phyloP scores from a whole-genome alignment of 2,329 filamentous ascomycete species.

The Aspergillus hiratsukae region DNA sequence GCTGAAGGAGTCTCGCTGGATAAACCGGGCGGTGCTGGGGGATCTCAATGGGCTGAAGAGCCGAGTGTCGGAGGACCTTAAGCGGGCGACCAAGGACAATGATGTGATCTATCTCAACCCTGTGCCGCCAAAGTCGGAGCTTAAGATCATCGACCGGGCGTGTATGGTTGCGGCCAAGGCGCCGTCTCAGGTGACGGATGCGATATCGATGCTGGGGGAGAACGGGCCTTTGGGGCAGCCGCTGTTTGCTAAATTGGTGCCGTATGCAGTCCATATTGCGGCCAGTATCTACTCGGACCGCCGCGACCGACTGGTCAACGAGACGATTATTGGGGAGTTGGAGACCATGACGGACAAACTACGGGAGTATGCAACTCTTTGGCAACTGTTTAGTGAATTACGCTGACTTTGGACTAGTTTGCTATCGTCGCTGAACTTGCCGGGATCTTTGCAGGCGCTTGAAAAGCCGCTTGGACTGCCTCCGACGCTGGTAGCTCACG shows the following conservation, averaged over 20 bases:
- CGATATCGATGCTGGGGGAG: conserved; percentile 74
- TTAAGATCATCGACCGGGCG: conserved; percentile 79
- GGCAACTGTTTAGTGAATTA: background rate
- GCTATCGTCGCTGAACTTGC: conserved; percentile 77
- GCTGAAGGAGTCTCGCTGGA: conserved; percentile 74
- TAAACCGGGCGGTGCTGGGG: conserved; percentile 74
- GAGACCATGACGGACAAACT: conserved; percentile 76
- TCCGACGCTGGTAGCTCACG: conserved; percentile 78
- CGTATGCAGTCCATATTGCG: conserved; percentile 91
- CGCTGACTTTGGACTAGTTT: conserved; percentile 38
- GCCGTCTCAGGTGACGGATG: conserved; percentile 76
- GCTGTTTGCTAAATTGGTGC: conserved; percentile 85
- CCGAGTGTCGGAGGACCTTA: conserved; percentile 79
- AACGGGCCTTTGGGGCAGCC: conserved; percentile 75
- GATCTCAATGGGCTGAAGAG: conserved; percentile 81
- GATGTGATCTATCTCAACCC: conserved; percentile 86
- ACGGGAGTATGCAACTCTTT: conserved; percentile 53
- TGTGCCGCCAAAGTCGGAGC: conserved; percentile 81
- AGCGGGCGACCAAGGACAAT: conserved; percentile 91
- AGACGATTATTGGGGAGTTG: conserved; percentile 77
- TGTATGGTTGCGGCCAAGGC: conserved; percentile 79
- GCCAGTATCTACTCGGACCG: conserved; percentile 93
- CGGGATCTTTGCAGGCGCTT: conserved; percentile 86
- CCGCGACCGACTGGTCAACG: conserved; percentile 83
- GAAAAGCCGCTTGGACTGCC: conserved; percentile 92